These are phyloP conservation scores for Taiozyma sp. DNA, from an alignment of 1,139 yeast genomes.

Conservation along the genomic window DNA sequence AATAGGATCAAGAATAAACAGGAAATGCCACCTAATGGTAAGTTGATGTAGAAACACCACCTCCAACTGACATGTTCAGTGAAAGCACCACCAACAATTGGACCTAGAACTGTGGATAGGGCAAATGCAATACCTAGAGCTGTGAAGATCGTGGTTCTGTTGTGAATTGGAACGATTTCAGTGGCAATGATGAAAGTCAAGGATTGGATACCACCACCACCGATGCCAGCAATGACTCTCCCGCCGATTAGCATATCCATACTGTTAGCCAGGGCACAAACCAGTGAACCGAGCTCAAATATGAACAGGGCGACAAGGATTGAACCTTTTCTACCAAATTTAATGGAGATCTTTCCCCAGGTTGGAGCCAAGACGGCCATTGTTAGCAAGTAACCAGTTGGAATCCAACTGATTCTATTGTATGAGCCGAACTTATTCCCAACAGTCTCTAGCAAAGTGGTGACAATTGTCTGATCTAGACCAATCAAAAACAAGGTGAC, in stretches of 20 bases:
- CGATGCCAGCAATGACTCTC: constrained; percentile 63
- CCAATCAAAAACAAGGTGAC: constrained; percentile 52
- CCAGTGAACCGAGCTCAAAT: constrained; percentile 57
- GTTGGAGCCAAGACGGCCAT: constrained; percentile 51
- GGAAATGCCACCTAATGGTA: constrained; percentile 63
- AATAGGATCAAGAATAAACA: constrained; percentile 37
- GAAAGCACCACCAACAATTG: constrained; percentile 65
- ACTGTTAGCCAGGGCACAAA: constrained; percentile 48
- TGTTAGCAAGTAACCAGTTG: constrained; percentile 55
- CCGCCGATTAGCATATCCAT: constrained; percentile 66
- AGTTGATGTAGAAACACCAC: constrained; percentile 72
- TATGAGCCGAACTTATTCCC: constrained; percentile 48
- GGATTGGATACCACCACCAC: constrained; percentile 65
- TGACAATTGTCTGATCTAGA: constrained; percentile 62
- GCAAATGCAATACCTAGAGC: constrained; percentile 48
- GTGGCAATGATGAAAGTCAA: constrained; percentile 53
- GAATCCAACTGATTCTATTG: constrained; percentile 53
- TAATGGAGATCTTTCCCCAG: constrained; percentile 56
- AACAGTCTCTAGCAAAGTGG: constrained; percentile 50
- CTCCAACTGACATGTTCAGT: constrained; percentile 62
- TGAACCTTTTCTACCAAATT: constrained; percentile 54
- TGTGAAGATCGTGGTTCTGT: constrained; percentile 46
- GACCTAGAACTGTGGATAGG: constrained; percentile 55
- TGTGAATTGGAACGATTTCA: constrained; percentile 52
- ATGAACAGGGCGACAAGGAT: constrained; percentile 43